Evolutionary conservation across 441 rosid genomes (phyloP), one percentile per base, ranked within the genome.

Genomic region (Breynia disticha): DNA sequence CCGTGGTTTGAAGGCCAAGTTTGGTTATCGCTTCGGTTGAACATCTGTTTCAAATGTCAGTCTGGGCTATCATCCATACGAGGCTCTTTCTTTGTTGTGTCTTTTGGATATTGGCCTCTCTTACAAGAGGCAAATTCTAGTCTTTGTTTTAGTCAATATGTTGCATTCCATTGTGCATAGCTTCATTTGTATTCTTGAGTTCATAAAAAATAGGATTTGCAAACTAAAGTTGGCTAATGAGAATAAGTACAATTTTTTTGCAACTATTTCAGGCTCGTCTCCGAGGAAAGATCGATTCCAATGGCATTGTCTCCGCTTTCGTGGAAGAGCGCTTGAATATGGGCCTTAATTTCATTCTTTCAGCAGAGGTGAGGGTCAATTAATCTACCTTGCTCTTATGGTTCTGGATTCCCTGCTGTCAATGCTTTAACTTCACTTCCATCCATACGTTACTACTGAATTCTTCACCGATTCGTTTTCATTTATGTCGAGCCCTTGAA

Each of bases 271-370:
- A 91, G 98, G 72, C 90, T 67, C 97, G 98, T 52, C 72, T 91
- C 22, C 72, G 98, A 68, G 97, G 98, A 46, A 91, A 86, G 86
- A 82, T 91, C 43, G 98, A 91, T 70, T 88, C 98, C 10, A 91
- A 75, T 68, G 98, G 98, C 17, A 74, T 82, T 55, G 59, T 81
- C 17, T 66, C 97, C 4, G 91, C 98, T 2, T 82, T 68, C 65
- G 72, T 91, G 64, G 97, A 91, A 72, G 98, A 88, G 74, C 75
- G 95, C 56, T 67, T 91, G 70, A 82, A 79, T 66, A 77, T 86
- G 91, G 98, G 98, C 59, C 90, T 91, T 54, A 77, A 69, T 60
- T 91, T 91, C 60, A 68, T 86, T 62, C 82, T 91, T 16, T 91
- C 98, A n/a, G 98, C 98, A 1, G 98, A 88, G 97, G 98, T 91